Evolutionary conservation across 257 asterid species (phyloP).

Genomic region (Fraxinus excelsior): DNA sequence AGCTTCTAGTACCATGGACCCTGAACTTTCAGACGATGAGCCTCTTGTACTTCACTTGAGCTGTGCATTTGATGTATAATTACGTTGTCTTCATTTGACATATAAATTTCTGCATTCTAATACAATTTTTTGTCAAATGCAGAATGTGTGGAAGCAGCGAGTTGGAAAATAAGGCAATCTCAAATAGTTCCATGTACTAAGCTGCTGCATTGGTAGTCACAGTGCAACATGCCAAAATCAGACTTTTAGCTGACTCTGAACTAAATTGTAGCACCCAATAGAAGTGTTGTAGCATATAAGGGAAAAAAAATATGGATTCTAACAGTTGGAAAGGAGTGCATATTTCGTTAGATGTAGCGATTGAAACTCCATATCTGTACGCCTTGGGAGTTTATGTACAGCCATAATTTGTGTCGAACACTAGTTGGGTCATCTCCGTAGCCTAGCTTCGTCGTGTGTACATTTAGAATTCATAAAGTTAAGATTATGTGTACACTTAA

Average conservation of each 20-base stretch:
- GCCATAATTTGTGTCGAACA: constrained; percentile 23
- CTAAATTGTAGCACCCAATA: constrained; percentile 35
- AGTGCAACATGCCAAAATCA: constrained; percentile 15
- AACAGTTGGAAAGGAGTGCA: constrained; percentile 12
- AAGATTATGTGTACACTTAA: neutral
- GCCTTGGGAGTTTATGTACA: constrained; percentile 31
- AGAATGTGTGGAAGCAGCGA: constrained; percentile 81
- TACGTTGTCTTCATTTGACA: neutral
- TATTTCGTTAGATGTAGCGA: constrained; percentile 25
- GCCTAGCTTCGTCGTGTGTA: constrained; percentile 30
- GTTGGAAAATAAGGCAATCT: constrained; percentile 50
- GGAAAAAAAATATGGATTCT: constrained; percentile 19
- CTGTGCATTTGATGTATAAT: neutral
- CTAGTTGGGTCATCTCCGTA: constrained; percentile 22
- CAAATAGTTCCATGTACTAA: constrained; percentile 14
- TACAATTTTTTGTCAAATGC: constrained; percentile 33
- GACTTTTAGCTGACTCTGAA: constrained; percentile 14
- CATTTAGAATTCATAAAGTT: constrained; percentile 9
- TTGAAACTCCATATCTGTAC: constrained; percentile 26
- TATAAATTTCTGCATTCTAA: constrained; percentile 16
- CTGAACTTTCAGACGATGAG: constrained; percentile 78
- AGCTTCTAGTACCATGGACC: constrained; percentile 38
- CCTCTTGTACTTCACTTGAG: constrained; percentile 64
- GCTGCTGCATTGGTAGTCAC: constrained; percentile 25
- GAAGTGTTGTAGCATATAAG: constrained; percentile 23